Base-by-base conservation (phyloP, 2,329 filamentous ascomycete genomes). In the Talaromyces funiculosus region DNA sequence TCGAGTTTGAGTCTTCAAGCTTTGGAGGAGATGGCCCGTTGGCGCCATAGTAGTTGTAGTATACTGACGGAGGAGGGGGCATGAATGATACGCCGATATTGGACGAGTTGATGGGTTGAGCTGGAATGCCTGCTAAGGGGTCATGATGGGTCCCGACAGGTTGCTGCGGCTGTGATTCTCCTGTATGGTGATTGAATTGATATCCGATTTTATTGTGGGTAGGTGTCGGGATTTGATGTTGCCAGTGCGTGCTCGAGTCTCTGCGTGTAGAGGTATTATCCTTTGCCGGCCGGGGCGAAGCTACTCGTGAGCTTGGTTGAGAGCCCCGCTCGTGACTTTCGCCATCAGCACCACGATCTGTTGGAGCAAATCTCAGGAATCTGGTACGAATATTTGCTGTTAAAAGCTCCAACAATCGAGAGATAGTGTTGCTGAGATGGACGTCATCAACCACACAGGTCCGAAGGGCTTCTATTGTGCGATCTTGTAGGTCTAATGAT, bases 381-480 rank as follows among this genome's bases (percentile, higher is more conserved):
- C 82, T 79, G 3, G 80, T 80, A 57, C 83, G 82, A 60, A 86
- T 82, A 61, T 81, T 82, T 54, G 81, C 77, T 1, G 82, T 86
- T 14, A 87, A 77, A 3, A 81, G 80, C 63, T 85, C 80, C 14
- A 87, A 77, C 16, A 87, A 77, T 45, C 84, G 82, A 12, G 85
- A 84, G 61, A 86, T 86, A 24, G 83, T 82, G 64, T 84, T 82
- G 53, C 81, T 83, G 2, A 88, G 79, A 68, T 88, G 85, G 16
- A 87, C 84, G 66, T 88, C 85, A 66, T 88, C 85, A 20, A 87
- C 85, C 22, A 86, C 84, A 66, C 80, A 83, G 29, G 80, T 84
- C 33, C 81, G 80, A 40, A 88, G 74, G 8, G 82, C 83, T 63
- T 82, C 79, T 7, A 86, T 81, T 0, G 83, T 85, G 26, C 80